These are phyloP conservation scores for Phoma sp. DNA, from an alignment of 2,329 filamentous ascomycete genomes.

Conservation along the genomic window DNA sequence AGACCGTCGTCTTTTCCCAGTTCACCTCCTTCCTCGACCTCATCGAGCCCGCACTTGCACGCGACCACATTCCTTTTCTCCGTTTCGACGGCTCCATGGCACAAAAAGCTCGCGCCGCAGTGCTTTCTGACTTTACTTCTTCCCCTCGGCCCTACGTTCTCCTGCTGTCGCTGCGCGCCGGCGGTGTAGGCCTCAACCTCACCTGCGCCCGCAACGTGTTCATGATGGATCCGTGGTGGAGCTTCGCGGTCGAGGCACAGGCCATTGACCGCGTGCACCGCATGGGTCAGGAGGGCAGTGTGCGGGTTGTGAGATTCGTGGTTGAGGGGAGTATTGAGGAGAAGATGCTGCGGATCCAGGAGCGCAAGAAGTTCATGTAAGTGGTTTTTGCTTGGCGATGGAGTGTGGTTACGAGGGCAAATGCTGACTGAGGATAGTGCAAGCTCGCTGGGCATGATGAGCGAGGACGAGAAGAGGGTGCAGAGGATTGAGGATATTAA, in stretches of 20 bases:
- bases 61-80: constrained; percentile 76
- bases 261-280: constrained; percentile 97
- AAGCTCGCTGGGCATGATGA: constrained; percentile 93
- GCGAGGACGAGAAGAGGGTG: constrained; percentile 87
- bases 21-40: constrained; percentile 96
- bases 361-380: constrained; percentile 94
- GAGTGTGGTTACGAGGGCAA: background rate
- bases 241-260: constrained; percentile 93
- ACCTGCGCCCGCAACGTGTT: constrained; percentile 88
- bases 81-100: constrained; percentile 90
- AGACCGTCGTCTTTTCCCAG: constrained; percentile 94
- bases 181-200: constrained; percentile 91
- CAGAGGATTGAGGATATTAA: constrained; percentile 93
- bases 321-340: constrained; percentile 91
- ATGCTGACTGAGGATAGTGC: constrained; percentile 64
- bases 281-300: constrained; percentile 89
- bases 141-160: constrained; percentile 70
- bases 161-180: constrained; percentile 83
- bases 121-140: constrained; percentile 73
- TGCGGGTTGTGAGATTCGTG: constrained; percentile 86
- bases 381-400: constrained; percentile 46
- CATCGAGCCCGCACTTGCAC: constrained; percentile 78
- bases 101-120: constrained; percentile 80
- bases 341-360: constrained; percentile 91
- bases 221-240: constrained; percentile 99